These are phyloP conservation scores for Candida ficus DNA, from an alignment of 805 yeast genomes.

Conservation along the genomic window DNA sequence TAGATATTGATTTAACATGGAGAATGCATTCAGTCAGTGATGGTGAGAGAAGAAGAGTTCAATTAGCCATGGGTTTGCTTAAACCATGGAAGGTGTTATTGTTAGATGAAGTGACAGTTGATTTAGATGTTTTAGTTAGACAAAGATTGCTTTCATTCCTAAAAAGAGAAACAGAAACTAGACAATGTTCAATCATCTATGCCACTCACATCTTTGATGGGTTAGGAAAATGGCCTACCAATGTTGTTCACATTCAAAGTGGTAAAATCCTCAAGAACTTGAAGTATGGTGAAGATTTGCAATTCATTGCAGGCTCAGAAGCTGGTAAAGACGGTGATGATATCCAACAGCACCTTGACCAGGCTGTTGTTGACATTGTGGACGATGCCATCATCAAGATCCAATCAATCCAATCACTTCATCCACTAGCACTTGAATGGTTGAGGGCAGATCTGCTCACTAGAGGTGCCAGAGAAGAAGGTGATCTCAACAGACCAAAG, in stretches of 20 bases:
- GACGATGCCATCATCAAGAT: slow-evolving; percentile 28
- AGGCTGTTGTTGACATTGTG: slow-evolving; percentile 13
- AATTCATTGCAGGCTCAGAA: slow-evolving; percentile 27
- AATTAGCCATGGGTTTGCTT: slow-evolving; percentile 85
- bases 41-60: slow-evolving; percentile 94
- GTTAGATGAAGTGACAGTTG: slow-evolving; percentile 96
- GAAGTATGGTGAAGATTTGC: slow-evolving; percentile 29
- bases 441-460: slow-evolving; percentile 43
- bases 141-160: slow-evolving; percentile 67
- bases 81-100: slow-evolving; percentile 85
- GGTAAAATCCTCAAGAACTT: slow-evolving; percentile 46
- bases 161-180: slow-evolving; percentile 59
- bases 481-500: slow-evolving; percentile 50
- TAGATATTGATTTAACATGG: slow-evolving; percentile 88
- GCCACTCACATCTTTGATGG: slow-evolving; percentile 98
- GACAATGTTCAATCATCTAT: slow-evolving; percentile 78
- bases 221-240: slow-evolving; percentile 83
- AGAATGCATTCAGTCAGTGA: slow-evolving; percentile 89
- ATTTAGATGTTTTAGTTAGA: slow-evolving; percentile 89
- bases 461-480: slow-evolving; percentile 38
- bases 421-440: slow-evolving; percentile 74
- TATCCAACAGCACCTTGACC: too few species aligned
- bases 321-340: slow-evolving; percentile 7
- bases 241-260: slow-evolving; percentile 68
- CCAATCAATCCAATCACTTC: slow-evolving; percentile 47